A percentile compares a stretch with the other conserved stretches of the same genome.
Evolutionary conservation across 257 asterid genomes (phyloP).

Genomic region (Eustoma russellianum): DNA sequence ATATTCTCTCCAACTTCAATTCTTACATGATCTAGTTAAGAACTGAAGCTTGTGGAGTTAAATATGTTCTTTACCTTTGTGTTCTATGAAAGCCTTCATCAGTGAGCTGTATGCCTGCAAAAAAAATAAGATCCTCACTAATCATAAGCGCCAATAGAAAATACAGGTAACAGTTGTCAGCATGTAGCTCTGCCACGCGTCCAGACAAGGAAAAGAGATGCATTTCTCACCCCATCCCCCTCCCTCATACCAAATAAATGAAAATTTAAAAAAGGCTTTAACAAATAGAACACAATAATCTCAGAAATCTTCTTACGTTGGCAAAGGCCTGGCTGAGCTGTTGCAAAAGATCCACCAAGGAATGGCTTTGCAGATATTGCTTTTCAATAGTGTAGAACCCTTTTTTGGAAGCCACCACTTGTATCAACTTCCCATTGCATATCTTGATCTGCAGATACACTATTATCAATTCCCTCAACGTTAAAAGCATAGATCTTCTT

Average conservation of each 20-base stretch:
- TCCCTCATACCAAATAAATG: not conserved
- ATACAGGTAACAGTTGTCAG: no score
- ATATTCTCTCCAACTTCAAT: conserved; percentile 18
- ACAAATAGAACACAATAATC: not conserved
- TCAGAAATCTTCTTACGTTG: conserved; percentile 42
- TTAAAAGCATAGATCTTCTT: not conserved
- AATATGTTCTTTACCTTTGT: conserved; percentile 59
- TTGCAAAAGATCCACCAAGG: conserved; percentile 97
- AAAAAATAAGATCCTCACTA: conserved; percentile 9
- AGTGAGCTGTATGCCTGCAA: conserved; percentile 88
- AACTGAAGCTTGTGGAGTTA: conserved; percentile 13
- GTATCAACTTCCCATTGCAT: conserved; percentile 88
- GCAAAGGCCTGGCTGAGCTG: conserved; percentile 98
- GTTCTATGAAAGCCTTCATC: conserved; percentile 84
- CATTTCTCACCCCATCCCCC: no score
- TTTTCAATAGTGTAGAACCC: conserved; percentile 86
- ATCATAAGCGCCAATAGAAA: no score
- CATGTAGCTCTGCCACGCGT: no score
- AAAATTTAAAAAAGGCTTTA: not conserved
- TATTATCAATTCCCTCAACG: conserved; percentile 2
- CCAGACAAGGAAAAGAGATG: no score
- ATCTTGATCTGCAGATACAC: conserved; percentile 68
- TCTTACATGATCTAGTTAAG: not conserved
- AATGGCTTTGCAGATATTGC: conserved; percentile 64
- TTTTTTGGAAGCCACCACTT: conserved; percentile 72